Evolutionary conservation across 2,329 filamentous ascomycete genomes (phyloP), one percentile per base, ranked within the genome.

Genomic region (Samsoniella hepiali): DNA sequence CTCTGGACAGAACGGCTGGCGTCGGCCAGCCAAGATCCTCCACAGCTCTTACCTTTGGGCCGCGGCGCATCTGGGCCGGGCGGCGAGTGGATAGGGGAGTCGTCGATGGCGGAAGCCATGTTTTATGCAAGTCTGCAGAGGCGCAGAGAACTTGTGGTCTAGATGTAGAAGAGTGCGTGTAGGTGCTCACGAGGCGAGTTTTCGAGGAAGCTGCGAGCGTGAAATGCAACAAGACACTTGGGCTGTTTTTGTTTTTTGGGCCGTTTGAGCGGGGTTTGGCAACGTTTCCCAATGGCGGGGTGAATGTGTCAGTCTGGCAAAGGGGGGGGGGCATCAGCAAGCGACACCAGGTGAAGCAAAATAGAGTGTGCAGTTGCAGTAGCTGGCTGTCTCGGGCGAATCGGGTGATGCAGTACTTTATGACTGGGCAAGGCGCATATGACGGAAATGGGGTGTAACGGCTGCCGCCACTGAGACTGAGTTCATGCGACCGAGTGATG

Each of bases 31-130:
- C 10, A 60, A 50, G 32, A 27, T 36, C 6, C 11, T 44, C 27
- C 38, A 32, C 10, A 6, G 32, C 27, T 65, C 75, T 64, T 69
- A 82, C 81, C 81, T 68, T 77, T 81, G 63, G 81, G 81, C 54
- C 80, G 76, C 68, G 79, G 77, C 59, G 69, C 71, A 66, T 77
- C 73, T 42, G 72, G 74, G 34, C 73, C 72, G 29, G 78, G 76
- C 67, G 81, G 79, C 60, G 76, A 75, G 66, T 81, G 79, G 57
- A 75, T 66, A 34, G 76, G 71, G 9, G 78, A 73, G 44, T 69
- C 71, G 45, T 78, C 73, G 49, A 79, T 71, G 64, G 71, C 68
- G 49, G 78, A 74, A 64, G 79, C 75, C 79, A 81, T 82, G 62
- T 68, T 75, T 71, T 66, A 65, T 65, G 59, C 47, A 55, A 40